Conservation (phyloP, 2,329 filamentous ascomycete genomes). For the Kalmusia sp. region DNA sequence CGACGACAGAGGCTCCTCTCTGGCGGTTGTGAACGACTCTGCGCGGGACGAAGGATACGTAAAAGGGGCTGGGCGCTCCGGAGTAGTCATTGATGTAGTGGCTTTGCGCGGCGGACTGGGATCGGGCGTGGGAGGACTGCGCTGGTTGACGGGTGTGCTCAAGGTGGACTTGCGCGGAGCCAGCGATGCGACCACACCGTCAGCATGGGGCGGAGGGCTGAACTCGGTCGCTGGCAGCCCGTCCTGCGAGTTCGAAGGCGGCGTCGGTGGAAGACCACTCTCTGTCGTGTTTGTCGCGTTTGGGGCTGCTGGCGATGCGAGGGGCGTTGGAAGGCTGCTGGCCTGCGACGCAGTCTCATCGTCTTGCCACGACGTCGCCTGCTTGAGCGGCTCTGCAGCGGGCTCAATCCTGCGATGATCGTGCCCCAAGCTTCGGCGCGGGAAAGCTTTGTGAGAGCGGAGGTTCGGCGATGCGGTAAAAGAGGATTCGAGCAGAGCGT, state of each 20-base stretch:
- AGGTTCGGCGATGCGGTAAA: constrained; percentile 35
- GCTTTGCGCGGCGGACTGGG: constrained; percentile 39
- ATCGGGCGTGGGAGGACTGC: constrained; percentile 48
- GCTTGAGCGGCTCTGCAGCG: constrained; percentile 30
- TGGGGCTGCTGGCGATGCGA: constrained; percentile 32
- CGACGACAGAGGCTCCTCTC: constrained; percentile 48
- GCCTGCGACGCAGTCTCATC: constrained; percentile 35
- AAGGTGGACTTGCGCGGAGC: constrained; percentile 47
- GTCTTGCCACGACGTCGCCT: constrained; percentile 24
- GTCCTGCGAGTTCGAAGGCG: constrained; percentile 50
- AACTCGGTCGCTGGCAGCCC: constrained; percentile 27
- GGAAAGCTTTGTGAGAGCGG: constrained; percentile 33
- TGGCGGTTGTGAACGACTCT: constrained; percentile 56
- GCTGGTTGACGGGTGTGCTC: constrained; percentile 51
- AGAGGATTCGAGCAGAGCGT: constrained; percentile 41
- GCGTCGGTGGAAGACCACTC: constrained; percentile 53
- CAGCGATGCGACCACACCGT: constrained; percentile 48
- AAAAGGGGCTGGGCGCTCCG: constrained; percentile 34
- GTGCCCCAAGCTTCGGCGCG: constrained; percentile 37
- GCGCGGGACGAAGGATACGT: constrained; percentile 51
- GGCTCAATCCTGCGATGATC: constrained; percentile 30
- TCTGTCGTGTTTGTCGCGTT: constrained; percentile 33
- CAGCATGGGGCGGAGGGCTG: constrained; percentile 45
- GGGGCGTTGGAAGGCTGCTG: constrained; percentile 34
- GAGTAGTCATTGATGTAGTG: constrained; percentile 24